These are phyloP conservation scores for Theobroma grandiflorum DNA, from an alignment of 441 rosid genomes.

Conservation along the genomic window DNA sequence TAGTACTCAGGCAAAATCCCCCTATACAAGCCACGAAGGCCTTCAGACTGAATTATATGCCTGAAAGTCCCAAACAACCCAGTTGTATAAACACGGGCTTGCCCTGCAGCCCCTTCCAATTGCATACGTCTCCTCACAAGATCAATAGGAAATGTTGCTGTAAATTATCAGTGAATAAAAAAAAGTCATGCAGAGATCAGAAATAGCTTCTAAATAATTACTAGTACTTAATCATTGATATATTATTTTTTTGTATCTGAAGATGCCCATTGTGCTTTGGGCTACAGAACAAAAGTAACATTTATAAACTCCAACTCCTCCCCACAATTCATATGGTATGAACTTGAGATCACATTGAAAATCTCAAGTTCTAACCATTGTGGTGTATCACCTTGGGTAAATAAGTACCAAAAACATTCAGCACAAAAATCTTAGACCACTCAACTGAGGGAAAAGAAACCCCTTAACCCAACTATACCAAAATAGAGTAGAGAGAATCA, in stretches of 20 bases:
- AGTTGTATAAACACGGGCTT: slow-evolving; percentile 72
- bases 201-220: slow-evolving; percentile 17
- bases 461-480: background rate
- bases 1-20: slow-evolving; percentile 95
- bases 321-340: background rate
- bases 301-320: background rate
- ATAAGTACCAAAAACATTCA: background rate
- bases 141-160: slow-evolving; percentile 94
- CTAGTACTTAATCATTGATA: background rate
- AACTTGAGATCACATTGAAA: background rate
- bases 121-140: slow-evolving; percentile 98
- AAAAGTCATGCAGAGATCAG: slow-evolving; percentile 8
- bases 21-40: slow-evolving; percentile 84
- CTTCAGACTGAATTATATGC: slow-evolving; percentile 78
- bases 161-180: slow-evolving; percentile 22
- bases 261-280: background rate
- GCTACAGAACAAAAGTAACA: background rate
- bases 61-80: slow-evolving; percentile 77
- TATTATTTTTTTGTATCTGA: too few relatives aligned
- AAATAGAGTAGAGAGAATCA: background rate
- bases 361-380: background rate
- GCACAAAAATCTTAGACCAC: background rate
- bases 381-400: background rate
- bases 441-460: background rate
- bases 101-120: slow-evolving; percentile 92